A percentile compares a stretch with the other conserved stretches of the same genome.
phyloP scores from a whole-genome alignment of 2,329 filamentous ascomycete genomes.

The Aspergillus melleus region DNA sequence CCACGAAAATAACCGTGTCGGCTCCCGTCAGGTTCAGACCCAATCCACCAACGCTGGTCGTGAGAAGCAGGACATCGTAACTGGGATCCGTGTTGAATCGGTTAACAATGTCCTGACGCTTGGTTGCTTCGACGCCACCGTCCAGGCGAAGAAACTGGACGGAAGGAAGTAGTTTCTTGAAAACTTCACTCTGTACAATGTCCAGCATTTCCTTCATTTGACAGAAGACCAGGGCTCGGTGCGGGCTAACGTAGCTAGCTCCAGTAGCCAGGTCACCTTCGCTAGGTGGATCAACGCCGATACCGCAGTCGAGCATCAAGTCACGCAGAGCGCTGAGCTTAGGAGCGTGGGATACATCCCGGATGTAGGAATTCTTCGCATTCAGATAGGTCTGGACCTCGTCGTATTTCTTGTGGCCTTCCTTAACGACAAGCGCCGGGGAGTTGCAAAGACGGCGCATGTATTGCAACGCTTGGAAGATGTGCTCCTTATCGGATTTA shows the following conservation, averaged over 20 bases:
- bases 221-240: slow-evolving; percentile 94
- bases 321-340: slow-evolving; percentile 90
- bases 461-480: slow-evolving; percentile 98
- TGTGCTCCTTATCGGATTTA: slow-evolving; percentile 94
- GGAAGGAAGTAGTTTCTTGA: slow-evolving; percentile 85
- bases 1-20: slow-evolving; percentile 98
- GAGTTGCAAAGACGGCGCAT: slow-evolving; percentile 99
- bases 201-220: slow-evolving; percentile 99
- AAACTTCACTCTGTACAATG: slow-evolving; percentile 93
- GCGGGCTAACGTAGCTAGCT: slow-evolving; percentile 84
- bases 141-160: slow-evolving; percentile 95
- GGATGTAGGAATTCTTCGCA: slow-evolving; percentile 76
- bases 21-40: slow-evolving; percentile 95
- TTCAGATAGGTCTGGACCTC: slow-evolving; percentile 79
- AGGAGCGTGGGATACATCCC: slow-evolving; percentile 84
- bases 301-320: slow-evolving; percentile 96
- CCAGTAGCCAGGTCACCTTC: slow-evolving; percentile 59
- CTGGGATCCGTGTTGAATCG: slow-evolving; percentile 97
- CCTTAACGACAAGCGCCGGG: slow-evolving; percentile 92
- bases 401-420: slow-evolving; percentile 85
- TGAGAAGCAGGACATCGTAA: slow-evolving; percentile 90
- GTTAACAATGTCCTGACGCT: slow-evolving; percentile 96
- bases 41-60: slow-evolving; percentile 90
- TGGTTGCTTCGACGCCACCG: slow-evolving; percentile 86
- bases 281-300: slow-evolving; percentile 67